Evolutionary conservation across 2,329 filamentous ascomycete genomes (phyloP).

Genomic region (Pseudogymnoascus sp.): DNA sequence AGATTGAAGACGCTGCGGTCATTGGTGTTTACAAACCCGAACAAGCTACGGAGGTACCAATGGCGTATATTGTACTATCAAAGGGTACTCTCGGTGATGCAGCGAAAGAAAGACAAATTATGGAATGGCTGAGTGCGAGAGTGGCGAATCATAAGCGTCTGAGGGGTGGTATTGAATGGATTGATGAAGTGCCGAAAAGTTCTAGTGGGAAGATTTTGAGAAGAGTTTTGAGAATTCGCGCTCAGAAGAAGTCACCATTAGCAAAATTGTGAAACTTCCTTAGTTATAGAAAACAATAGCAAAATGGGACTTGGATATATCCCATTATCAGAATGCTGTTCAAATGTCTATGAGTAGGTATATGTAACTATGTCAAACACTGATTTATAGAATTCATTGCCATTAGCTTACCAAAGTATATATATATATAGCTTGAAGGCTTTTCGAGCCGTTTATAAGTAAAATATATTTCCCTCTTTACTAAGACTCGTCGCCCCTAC

Average conservation of each 20-base stretch:
- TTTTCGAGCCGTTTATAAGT: background rate
- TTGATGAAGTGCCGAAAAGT: slow-evolving; percentile 31
- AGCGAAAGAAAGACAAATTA: slow-evolving; percentile 27
- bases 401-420: background rate
- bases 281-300: background rate
- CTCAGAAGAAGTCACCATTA: background rate
- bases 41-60: slow-evolving; percentile 33
- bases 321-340: background rate
- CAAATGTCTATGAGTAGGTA: background rate
- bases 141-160: slow-evolving; percentile 29
- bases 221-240: slow-evolving; percentile 21
- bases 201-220: slow-evolving; percentile 31
- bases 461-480: background rate
- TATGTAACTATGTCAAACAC: background rate
- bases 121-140: slow-evolving; percentile 22
- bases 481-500: background rate
- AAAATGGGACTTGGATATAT: background rate
- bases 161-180: slow-evolving; percentile 29
- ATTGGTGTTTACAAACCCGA: slow-evolving; percentile 34
- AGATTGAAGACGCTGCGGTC: slow-evolving; percentile 37
- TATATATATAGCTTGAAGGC: background rate
- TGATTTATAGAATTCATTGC: background rate
- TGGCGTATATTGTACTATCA: slow-evolving; percentile 33
- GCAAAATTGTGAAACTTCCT: background rate
- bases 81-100: slow-evolving; percentile 21